Base-by-base conservation (phyloP, 352 stramenopile species). In the Globisporangium echinulatum region DNA sequence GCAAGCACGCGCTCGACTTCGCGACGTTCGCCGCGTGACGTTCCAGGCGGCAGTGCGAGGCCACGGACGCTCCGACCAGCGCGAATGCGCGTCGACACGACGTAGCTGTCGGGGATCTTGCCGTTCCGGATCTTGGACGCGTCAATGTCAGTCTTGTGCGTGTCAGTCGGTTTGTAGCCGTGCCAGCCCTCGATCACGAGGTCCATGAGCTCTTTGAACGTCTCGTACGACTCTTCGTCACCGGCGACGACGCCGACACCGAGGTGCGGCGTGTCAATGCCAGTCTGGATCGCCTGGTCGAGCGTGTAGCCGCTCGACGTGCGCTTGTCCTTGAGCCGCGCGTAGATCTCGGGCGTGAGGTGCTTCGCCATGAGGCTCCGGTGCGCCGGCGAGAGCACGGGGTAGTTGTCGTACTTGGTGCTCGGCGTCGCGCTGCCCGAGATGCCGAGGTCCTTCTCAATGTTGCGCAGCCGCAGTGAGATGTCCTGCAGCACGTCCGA, bases 51-150 rank as follows among this genome's bases (percentile, higher is more conserved):
- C 48, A 98, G 80, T 44, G 75, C 78, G 49, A 97, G 82, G 9
- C 91, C 90, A 42, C 89, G 81, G 44, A 98, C 87, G 51, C 91
- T 97, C 47, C 94, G 74, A 0, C 92, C 91, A 13, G 96, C 83
- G 53, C 94, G 87, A 52, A 98, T 94, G 37, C 94, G 85, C 8
- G 94, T 98, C 43, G 90, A 97, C 47, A 96, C 66, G 49, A 98
- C 92, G 61, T 97, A 98, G 9, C 42, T 64, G 51, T 75, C 80
- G 60, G 85, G 74, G 49, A 90, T 79, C 56, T 85, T 85, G 36
- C 75, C 70, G 61, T 85, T 75, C 42, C 73, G 66, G 14, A 96
- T 69, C 66, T 96, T 94, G 13, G 70, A 75, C 44, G 84, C 71
- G 55, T 94, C 82, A 60, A 96, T 87, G 57, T 96, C 86, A 14